phyloP scores from a whole-genome alignment of 2,329 filamentous ascomycete species.

The Trichoderma sp. region DNA sequence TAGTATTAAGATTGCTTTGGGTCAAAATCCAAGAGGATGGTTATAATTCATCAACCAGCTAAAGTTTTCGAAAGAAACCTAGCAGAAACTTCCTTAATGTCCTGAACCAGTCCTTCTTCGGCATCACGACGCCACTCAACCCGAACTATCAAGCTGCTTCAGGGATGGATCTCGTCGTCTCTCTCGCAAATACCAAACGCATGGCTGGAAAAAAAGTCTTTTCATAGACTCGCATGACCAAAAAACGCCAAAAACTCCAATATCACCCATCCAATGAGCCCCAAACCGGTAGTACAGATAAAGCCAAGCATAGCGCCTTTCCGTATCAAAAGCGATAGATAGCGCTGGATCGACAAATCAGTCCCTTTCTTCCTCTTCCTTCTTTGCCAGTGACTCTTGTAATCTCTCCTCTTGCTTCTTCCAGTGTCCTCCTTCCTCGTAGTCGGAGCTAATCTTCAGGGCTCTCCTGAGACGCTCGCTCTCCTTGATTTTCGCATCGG shows the following conservation, averaged over 20 bases:
- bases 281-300: not conserved
- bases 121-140: not conserved
- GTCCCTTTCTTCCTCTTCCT: conserved; percentile 33
- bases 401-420: conserved; percentile 75
- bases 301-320: not conserved
- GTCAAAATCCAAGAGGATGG: not conserved
- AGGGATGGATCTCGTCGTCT: not conserved
- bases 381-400: conserved; percentile 46
- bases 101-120: not conserved
- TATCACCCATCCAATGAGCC: not conserved
- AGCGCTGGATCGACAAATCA: not conserved
- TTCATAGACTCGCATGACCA: not conserved
- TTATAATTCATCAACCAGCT: rapidly evolving
- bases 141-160: not conserved
- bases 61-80: not conserved
- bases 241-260: not conserved
- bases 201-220: not conserved
- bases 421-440: conserved; percentile 86
- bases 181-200: not conserved
- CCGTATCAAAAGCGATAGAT: not conserved
- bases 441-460: conserved; percentile 81
- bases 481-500: conserved; percentile 94
- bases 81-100: not conserved
- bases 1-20: not conserved
- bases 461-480: conserved; percentile 85